Conservation (phyloP, 192 early-diverging fungal genomes). For the Coemansia sp. region DNA sequence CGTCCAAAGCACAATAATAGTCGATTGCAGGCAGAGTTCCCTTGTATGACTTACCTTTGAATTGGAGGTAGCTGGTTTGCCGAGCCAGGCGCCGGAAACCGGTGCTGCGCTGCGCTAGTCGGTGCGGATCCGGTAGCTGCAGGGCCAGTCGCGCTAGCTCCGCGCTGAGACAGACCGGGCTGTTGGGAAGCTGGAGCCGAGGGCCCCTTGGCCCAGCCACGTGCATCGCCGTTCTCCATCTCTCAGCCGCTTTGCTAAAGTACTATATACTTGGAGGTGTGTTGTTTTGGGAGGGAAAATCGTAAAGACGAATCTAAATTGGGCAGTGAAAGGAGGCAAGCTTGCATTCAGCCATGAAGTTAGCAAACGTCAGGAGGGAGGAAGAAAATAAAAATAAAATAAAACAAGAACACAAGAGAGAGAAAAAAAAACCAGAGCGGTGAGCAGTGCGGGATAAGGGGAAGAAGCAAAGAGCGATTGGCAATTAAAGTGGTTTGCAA, state of each 20-base stretch:
- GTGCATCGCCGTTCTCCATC: constrained; percentile 30
- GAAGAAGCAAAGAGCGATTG: no score
- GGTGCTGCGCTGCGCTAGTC: constrained; percentile 19
- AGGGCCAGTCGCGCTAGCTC: not conserved
- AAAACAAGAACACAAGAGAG: no score
- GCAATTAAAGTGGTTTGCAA: not conserved
- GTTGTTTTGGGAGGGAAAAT: not conserved
- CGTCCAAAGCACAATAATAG: no score
- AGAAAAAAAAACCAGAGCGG: no score
- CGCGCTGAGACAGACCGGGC: constrained; percentile 3
- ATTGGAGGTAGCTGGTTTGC: constrained; percentile 51
- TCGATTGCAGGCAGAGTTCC: no score
- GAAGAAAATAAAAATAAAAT: no score
- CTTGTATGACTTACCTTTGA: constrained; percentile 51
- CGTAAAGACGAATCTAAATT: not conserved
- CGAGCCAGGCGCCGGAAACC: constrained; percentile 15
- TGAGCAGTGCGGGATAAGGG: no score
- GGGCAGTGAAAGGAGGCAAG: not conserved
- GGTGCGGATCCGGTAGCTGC: constrained; percentile 5
- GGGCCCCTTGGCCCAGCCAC: constrained; percentile 20
- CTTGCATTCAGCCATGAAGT: not conserved
- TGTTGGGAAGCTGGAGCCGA: constrained; percentile 8
- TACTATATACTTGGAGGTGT: not conserved
- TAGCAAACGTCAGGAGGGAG: no score
- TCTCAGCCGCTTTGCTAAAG: not conserved